phyloP scores from a whole-genome alignment of 352 stramenopile genomes.

The Phytophthora agathidicida region DNA sequence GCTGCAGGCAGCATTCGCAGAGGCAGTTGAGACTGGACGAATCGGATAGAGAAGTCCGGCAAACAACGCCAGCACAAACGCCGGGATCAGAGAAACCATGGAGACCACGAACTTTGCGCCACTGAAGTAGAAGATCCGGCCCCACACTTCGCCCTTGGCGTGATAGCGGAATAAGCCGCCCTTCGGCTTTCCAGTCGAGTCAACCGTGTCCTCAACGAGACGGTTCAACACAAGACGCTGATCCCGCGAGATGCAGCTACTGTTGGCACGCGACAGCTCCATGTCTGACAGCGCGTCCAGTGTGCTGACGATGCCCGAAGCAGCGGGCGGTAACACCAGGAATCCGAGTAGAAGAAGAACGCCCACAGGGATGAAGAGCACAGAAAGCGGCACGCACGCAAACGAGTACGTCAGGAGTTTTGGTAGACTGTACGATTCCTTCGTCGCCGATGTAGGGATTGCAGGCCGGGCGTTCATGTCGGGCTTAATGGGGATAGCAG shows the following conservation, averaged over 20 bases:
- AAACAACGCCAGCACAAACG: constrained; percentile 58
- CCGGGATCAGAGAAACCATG: constrained; percentile 55
- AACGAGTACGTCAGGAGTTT: constrained; percentile 74
- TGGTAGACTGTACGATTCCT: constrained; percentile 56
- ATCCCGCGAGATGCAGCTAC: constrained; percentile 54
- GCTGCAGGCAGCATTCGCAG: constrained; percentile 49
- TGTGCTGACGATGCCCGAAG: constrained; percentile 52
- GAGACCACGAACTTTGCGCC: constrained; percentile 70
- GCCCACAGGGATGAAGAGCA: constrained; percentile 64
- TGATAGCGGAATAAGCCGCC: constrained; percentile 65
- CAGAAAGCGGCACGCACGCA: constrained; percentile 55
- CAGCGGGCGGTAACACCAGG: constrained; percentile 59
- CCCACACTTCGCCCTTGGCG: constrained; percentile 58
- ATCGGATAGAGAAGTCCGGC: constrained; percentile 66
- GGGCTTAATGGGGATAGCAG: constrained; percentile 30
- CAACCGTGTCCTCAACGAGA: constrained; percentile 44
- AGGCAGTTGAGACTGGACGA: constrained; percentile 45
- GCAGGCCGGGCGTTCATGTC: constrained; percentile 6
- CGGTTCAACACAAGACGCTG: constrained; percentile 63
- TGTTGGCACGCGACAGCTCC: constrained; percentile 80
- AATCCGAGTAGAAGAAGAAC: constrained; percentile 64
- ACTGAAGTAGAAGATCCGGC: constrained; percentile 74
- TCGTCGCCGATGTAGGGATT: constrained; percentile 11
- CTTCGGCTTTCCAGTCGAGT: constrained; percentile 37
- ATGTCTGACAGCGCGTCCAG: constrained; percentile 78